Percentiles rank a stretch among this genome's conserved stretches.
phyloP scores from a whole-genome alignment of 2,329 filamentous ascomycete species.

The Fusarium napiforme region DNA sequence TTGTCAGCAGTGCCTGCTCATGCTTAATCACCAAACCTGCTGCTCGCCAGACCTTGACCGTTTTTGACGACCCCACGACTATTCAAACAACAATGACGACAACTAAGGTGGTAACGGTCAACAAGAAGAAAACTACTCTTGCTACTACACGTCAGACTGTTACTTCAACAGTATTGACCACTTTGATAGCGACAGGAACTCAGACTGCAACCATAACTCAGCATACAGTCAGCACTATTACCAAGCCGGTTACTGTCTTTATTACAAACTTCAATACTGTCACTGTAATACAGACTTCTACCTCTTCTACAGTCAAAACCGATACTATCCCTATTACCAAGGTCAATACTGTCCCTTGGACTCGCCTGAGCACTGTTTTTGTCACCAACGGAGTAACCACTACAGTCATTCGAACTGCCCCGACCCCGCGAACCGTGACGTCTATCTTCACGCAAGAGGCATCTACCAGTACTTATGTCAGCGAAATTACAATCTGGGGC shows the following conservation, averaged over 20 bases:
- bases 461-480: neutral
- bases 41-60: neutral
- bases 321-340: neutral
- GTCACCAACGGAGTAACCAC: neutral
- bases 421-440: neutral
- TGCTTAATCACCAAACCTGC: neutral
- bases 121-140: neutral
- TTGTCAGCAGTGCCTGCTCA: neutral
- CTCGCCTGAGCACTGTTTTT: neutral
- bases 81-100: neutral
- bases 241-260: neutral
- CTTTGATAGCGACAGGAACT: neutral
- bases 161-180: neutral
- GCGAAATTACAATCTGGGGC: neutral
- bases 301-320: neutral
- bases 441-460: neutral
- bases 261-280: neutral
- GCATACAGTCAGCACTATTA: neutral
- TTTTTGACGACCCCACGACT: neutral
- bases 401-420: neutral
- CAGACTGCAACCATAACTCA: neutral
- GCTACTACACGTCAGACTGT: neutral
- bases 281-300: neutral
- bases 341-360: neutral
- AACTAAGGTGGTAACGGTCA: neutral